These are phyloP conservation scores for Penicillium sclerotigenum DNA, from an alignment of 2,329 filamentous ascomycete species.

Conservation along the genomic window DNA sequence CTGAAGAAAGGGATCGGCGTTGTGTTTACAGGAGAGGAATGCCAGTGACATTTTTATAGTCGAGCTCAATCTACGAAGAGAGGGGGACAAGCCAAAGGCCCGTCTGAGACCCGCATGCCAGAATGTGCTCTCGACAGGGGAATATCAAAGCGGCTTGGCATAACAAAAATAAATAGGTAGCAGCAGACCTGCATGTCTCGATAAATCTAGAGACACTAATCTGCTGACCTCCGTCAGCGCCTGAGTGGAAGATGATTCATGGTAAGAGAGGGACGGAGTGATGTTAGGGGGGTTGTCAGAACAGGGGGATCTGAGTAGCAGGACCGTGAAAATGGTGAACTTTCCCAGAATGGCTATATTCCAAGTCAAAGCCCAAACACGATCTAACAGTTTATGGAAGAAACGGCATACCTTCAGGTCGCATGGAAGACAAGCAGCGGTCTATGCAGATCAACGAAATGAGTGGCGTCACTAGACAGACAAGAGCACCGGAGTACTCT, in stretches of 20 bases:
- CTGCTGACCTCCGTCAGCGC: slow-evolving; percentile 22
- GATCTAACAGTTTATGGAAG: slow-evolving; percentile 7
- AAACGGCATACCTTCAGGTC: slow-evolving; percentile 6
- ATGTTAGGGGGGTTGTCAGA: slow-evolving; percentile 6
- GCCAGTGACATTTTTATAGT: slow-evolving; percentile 29
- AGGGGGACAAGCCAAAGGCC: slow-evolving; percentile 10
- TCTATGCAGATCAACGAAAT: slow-evolving; percentile 19
- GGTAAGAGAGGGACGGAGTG: neutral
- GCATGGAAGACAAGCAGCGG: slow-evolving; percentile 25
- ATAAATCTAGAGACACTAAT: slow-evolving; percentile 13
- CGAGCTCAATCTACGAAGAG: slow-evolving; percentile 20
- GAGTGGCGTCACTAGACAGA: slow-evolving; percentile 7
- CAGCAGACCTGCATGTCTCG: slow-evolving; percentile 21
- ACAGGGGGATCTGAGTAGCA: neutral
- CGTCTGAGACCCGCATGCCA: slow-evolving; percentile 23
- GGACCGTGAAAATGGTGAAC: neutral
- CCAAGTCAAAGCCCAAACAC: slow-evolving; percentile 4
- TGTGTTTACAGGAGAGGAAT: slow-evolving; percentile 31
- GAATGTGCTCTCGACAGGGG: slow-evolving; percentile 17
- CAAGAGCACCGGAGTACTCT: neutral
- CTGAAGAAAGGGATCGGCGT: slow-evolving; percentile 18
- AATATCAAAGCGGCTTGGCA: slow-evolving; percentile 13
- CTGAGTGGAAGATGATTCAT: slow-evolving; percentile 8
- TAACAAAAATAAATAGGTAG: slow-evolving; percentile 4
- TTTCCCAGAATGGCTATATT: slow-evolving; percentile 1